Percentiles rank a stretch among this genome's conserved stretches.
phyloP scores from a whole-genome alignment of 345 rosid genomes.

The Rhizophora mangle region DNA sequence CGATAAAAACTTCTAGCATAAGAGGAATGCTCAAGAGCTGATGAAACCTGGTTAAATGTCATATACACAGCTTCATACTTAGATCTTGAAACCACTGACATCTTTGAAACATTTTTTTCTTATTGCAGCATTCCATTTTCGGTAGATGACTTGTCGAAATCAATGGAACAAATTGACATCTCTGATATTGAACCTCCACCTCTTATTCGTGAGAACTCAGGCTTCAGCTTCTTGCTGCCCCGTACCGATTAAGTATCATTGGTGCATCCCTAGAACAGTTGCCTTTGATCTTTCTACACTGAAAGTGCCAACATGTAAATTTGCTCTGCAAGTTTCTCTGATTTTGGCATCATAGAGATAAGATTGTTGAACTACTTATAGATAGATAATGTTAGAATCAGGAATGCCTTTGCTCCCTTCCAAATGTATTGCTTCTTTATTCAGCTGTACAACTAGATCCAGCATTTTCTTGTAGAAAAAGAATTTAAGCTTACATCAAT shows the following conservation, averaged over 20 bases:
- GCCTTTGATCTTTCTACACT: neutral
- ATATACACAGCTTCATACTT: neutral
- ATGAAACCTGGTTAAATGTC: neutral
- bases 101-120: neutral
- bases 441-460: slow-evolving; percentile 36
- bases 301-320: slow-evolving; percentile 21
- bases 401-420: slow-evolving; percentile 26
- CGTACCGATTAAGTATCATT: slow-evolving; percentile 41
- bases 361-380: neutral
- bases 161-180: slow-evolving; percentile 87
- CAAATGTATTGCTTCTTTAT: slow-evolving; percentile 15
- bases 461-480: slow-evolving; percentile 8
- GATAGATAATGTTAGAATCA: slow-evolving; percentile 22
- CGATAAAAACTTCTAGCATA: no score
- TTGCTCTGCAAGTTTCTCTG: slow-evolving; percentile 17
- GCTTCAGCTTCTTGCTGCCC: slow-evolving; percentile 87
- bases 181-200: slow-evolving; percentile 85
- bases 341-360: slow-evolving; percentile 18
- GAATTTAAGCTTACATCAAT: neutral
- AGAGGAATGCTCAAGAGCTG: no score
- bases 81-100: slow-evolving; percentile 4
- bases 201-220: slow-evolving; percentile 79
- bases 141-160: slow-evolving; percentile 90
- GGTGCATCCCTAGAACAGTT: neutral
- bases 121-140: slow-evolving; percentile 91